Conservation (phyloP, 2,329 filamentous ascomycete genomes). For the Cladosporium sp. region DNA sequence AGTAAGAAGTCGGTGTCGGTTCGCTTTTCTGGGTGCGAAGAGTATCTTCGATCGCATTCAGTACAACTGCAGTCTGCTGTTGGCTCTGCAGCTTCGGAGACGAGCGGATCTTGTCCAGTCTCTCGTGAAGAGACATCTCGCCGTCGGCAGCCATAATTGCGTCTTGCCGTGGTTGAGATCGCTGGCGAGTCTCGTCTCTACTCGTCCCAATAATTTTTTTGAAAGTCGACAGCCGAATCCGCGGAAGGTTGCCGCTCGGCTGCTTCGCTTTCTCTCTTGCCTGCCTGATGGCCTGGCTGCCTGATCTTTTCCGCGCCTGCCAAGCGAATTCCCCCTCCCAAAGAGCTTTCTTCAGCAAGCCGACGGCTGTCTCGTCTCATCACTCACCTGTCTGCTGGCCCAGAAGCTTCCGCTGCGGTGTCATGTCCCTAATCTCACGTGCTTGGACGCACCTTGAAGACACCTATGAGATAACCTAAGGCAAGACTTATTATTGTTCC, state of each 20-base stretch:
- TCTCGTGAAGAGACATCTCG: slow-evolving; percentile 69
- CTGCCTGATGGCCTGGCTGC: no score
- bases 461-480: slow-evolving; percentile 10
- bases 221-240: background rate
- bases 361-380: background rate
- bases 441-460: background rate
- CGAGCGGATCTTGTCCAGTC: slow-evolving; percentile 92
- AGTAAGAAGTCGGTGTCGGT: slow-evolving; percentile 84
- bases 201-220: slow-evolving; percentile 5
- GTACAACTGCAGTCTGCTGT: slow-evolving; percentile 82
- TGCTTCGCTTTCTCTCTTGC: background rate
- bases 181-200: background rate
- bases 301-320: background rate
- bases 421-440: background rate
- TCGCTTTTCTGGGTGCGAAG: slow-evolving; percentile 83
- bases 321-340: background rate
- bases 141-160: slow-evolving; percentile 10
- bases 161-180: slow-evolving; percentile 6
- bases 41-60: slow-evolving; percentile 89
- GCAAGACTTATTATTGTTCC: background rate
- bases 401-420: slow-evolving; percentile 8
- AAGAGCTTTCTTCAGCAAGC: background rate
- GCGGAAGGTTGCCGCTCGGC: background rate
- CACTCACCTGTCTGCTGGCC: background rate
- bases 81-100: slow-evolving; percentile 92